These are phyloP conservation scores for Penicillium sp. DNA, from an alignment of 2,329 filamentous ascomycete species.

Conservation along the genomic window DNA sequence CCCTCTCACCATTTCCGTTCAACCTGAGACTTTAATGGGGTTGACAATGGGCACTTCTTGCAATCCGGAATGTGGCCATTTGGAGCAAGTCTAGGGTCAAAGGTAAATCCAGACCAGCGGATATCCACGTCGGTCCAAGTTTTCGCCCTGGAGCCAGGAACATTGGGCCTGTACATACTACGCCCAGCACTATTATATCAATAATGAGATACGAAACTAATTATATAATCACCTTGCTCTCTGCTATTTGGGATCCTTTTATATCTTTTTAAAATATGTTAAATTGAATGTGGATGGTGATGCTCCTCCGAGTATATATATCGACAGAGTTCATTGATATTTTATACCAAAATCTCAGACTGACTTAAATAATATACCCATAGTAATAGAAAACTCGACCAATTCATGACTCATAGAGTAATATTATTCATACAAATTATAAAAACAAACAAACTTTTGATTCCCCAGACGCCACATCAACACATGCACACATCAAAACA, in stretches of 20 bases:
- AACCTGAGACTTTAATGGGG: not conserved
- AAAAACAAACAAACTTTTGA: not conserved
- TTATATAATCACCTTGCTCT: not conserved
- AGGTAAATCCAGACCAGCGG: not conserved
- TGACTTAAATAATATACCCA: not conserved
- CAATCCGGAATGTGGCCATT: not conserved
- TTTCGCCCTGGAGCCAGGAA: not conserved
- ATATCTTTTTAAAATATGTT: too few species aligned
- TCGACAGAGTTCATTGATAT: not conserved
- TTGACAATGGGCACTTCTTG: not conserved
- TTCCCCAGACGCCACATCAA: not conserved
- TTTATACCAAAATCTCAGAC: too few species aligned
- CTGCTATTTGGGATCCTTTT: not conserved
- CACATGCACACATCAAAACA: not conserved
- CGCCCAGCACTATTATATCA: too few species aligned
- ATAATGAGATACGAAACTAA: slow-evolving; percentile 1
- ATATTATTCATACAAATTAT: not conserved
- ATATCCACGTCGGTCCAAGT: not conserved
- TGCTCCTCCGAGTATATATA: not conserved
- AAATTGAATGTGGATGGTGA: not conserved
- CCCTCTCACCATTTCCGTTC: not conserved
- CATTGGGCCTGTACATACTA: not conserved
- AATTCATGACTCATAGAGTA: not conserved
- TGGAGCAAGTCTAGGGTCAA: not conserved
- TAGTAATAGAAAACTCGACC: not conserved